Conservation (phyloP, 495 filamentous ascomycete genomes). For the Staphylotrichum longicolle region DNA sequence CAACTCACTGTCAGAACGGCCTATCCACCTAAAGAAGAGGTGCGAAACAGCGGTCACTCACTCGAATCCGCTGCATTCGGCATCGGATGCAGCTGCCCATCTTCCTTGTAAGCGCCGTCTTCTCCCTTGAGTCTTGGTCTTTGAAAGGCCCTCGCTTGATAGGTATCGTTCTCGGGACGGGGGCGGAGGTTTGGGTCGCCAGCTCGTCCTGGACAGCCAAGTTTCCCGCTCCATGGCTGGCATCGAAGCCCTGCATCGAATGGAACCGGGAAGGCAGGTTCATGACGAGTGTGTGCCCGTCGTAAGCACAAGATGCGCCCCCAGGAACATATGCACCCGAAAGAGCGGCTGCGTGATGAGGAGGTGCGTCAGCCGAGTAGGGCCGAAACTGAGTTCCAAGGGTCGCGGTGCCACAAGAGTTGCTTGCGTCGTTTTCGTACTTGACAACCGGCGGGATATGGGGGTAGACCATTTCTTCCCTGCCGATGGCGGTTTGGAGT, state of each 20-base stretch:
- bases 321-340: conserved; percentile 16
- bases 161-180: conserved; percentile 27
- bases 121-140: conserved; percentile 42
- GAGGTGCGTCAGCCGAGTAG: conserved; percentile 12
- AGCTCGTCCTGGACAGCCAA: conserved; percentile 3
- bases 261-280: conserved; percentile 16
- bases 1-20: conserved; percentile 13
- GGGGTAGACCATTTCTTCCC: conserved; percentile 51
- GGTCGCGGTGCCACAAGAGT: background rate
- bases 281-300: conserved; percentile 8
- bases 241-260: conserved; percentile 14
- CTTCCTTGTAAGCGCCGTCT: conserved; percentile 50
- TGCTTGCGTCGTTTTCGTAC: conserved; percentile 27
- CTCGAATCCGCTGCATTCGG: conserved; percentile 55
- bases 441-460: conserved; percentile 27
- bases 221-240: conserved; percentile 5
- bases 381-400: conserved; percentile 18
- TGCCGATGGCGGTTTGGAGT: conserved; percentile 38
- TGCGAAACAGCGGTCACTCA: conserved; percentile 29
- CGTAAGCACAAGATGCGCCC: conserved; percentile 17
- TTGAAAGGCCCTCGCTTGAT: conserved; percentile 50
- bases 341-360: conserved; percentile 9
- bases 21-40: background rate
- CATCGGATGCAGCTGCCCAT: conserved; percentile 54
- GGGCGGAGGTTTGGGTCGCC: conserved; percentile 20